Evolutionary conservation across 495 filamentous ascomycete genomes (phyloP), one percentile per base, ranked within the genome.

Genomic region (Cairneyella variabilis): DNA sequence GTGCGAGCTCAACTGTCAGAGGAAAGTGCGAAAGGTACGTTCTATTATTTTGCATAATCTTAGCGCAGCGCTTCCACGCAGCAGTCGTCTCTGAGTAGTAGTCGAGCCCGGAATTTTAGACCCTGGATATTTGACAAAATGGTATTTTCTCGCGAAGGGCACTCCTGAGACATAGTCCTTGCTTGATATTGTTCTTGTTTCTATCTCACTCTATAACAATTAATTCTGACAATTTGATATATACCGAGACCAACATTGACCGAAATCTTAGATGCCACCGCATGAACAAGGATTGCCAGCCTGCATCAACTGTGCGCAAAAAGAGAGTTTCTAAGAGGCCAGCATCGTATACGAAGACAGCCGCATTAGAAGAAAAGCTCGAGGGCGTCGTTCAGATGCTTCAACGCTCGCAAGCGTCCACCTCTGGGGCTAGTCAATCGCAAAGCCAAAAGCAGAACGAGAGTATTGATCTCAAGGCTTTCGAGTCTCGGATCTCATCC

Each of bases 21-120:
- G 46, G 32, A 17, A 49, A 34, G 7, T 49, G 46, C 16, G 46
- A 49, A 37, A 49, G 46, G 46, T 49, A 36, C n/a, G n/a, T n/a
- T n/a, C n/a, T n/a, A n/a, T n/a, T n/a, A n/a, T n/a, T n/a, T n/a
- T n/a, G n/a, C n/a, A n/a, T n/a, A n/a, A n/a, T n/a, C n/a, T n/a
- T n/a, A n/a, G n/a, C n/a, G n/a, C n/a, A n/a, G n/a, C n/a, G n/a
- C n/a, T n/a, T n/a, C n/a, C n/a, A n/a, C n/a, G n/a, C n/a, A n/a
- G n/a, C n/a, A n/a, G n/a, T n/a, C n/a, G n/a, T n/a, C n/a, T n/a
- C n/a, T n/a, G n/a, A n/a, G n/a, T n/a, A n/a, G n/a, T n/a, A n/a
- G n/a, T n/a, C n/a, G n/a, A n/a, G n/a, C n/a, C n/a, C n/a, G n/a
- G n/a, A n/a, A n/a, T n/a, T n/a, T n/a, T n/a, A n/a, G n/a, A n/a